Percentiles rank a stretch among this genome's conserved stretches.
Evolutionary conservation across 306 rosid species (phyloP).

Genomic region (Carpinus viminea): DNA sequence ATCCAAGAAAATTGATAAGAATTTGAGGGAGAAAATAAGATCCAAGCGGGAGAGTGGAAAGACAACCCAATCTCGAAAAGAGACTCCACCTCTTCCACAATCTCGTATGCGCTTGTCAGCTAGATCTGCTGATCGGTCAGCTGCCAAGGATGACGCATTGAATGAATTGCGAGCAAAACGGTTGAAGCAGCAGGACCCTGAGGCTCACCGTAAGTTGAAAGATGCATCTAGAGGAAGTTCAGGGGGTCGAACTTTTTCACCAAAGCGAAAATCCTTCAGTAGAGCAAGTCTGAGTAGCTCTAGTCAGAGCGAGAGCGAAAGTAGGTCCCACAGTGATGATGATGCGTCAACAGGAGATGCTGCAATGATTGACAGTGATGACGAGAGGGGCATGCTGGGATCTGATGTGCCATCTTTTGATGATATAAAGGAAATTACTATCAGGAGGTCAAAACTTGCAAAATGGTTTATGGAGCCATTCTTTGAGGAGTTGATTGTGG

Average conservation of each 20-base stretch:
- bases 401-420: conserved; percentile 62
- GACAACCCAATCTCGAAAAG: conserved; percentile 43
- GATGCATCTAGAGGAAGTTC: conserved; percentile 61
- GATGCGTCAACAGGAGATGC: conserved; percentile 71
- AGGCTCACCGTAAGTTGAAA: conserved; percentile 53
- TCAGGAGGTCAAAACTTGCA: conserved; percentile 77
- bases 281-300: conserved; percentile 65
- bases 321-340: conserved; percentile 72
- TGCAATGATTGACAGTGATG: conserved; percentile 78
- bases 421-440: conserved; percentile 82
- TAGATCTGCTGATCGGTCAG: conserved; percentile 76
- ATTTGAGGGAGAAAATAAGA: conserved; percentile 66
- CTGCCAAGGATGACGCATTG: conserved; percentile 88
- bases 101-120: conserved; percentile 80
- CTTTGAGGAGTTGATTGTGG: conserved; percentile 91
- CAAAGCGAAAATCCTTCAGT: conserved; percentile 53
- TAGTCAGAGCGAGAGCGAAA: conserved; percentile 85
- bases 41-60: conserved; percentile 78
- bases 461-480: conserved; percentile 97
- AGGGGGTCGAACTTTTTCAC: conserved; percentile 49
- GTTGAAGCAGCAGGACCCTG: conserved; percentile 87
- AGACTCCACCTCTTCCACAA: conserved; percentile 58
- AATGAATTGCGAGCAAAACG: conserved; percentile 93
- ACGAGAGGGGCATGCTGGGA: conserved; percentile 58
- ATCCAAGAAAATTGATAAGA: conserved; percentile 73